These are phyloP conservation scores for Coniochaeta prunicola DNA, from an alignment of 2,329 filamentous ascomycete genomes.

Conservation along the genomic window DNA sequence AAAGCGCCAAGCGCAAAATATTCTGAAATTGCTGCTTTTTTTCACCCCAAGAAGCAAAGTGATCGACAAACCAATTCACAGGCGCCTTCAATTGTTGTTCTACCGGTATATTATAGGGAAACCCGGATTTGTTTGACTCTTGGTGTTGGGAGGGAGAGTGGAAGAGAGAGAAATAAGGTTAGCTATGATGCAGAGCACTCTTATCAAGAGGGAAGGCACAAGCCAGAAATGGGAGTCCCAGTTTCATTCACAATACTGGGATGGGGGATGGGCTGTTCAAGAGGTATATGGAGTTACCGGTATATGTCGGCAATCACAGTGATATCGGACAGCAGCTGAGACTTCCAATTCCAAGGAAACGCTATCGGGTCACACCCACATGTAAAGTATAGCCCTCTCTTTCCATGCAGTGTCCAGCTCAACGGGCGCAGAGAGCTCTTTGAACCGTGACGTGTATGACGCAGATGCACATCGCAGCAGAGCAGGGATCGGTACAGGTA, in stretches of 20 bases:
- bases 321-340: neutral
- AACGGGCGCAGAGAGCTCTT: neutral
- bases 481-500: neutral
- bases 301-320: neutral
- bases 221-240: too few species aligned
- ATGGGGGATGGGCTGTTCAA: neutral
- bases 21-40: neutral
- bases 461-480: neutral
- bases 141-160: too few species aligned
- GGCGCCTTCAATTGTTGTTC: too few species aligned
- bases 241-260: neutral
- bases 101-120: too few species aligned
- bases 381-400: too few species aligned
- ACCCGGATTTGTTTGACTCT: neutral
- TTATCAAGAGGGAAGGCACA: neutral
- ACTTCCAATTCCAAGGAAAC: neutral
- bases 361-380: neutral
- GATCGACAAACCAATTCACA: neutral
- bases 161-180: too few species aligned
- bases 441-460: neutral
- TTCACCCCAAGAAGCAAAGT: neutral
- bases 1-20: conserved; percentile 1
- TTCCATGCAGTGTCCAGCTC: neutral
- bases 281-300: neutral
- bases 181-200: neutral